Evolutionary conservation across 345 rosid genomes (phyloP).

Genomic region (Fremontodendron californicum): DNA sequence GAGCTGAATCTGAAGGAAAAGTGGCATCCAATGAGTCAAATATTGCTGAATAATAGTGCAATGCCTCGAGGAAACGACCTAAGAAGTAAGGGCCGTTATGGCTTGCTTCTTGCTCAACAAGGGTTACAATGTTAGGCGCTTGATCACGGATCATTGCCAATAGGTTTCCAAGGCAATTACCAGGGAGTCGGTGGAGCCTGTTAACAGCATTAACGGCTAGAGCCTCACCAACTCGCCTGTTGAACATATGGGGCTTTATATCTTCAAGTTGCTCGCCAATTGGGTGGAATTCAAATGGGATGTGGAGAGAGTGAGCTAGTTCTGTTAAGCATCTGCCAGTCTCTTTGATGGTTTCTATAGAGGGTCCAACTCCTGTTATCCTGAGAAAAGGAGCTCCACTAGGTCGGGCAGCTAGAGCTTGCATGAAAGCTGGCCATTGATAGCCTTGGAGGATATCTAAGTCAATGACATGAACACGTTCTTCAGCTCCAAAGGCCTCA

Average conservation of each 20-base stretch:
- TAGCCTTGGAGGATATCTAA: conserved; percentile 68
- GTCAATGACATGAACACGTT: conserved; percentile 68
- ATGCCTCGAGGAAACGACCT: conserved; percentile 65
- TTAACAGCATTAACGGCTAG: conserved; percentile 52
- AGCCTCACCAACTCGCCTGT: conserved; percentile 61
- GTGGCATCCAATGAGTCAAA: conserved; percentile 65
- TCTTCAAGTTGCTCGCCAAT: conserved; percentile 54
- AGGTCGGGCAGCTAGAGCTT: conserved; percentile 58
- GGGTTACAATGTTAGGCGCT: conserved; percentile 59
- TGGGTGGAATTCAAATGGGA: conserved; percentile 58
- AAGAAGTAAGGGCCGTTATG: conserved; percentile 61
- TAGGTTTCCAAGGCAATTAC: conserved; percentile 38
- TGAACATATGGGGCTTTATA: conserved; percentile 61
- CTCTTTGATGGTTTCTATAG: conserved; percentile 40
- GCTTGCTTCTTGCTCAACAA: conserved; percentile 69
- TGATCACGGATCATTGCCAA: conserved; percentile 59
- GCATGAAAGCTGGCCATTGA: conserved; percentile 85
- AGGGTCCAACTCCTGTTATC: conserved; percentile 53
- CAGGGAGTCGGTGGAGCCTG: conserved; percentile 51
- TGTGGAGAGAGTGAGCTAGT: conserved; percentile 59
- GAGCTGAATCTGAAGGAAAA: conserved; percentile 50
- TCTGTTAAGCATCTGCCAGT: conserved; percentile 60
- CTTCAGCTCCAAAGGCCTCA: conserved; percentile 65
- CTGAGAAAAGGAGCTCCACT: conserved; percentile 57
- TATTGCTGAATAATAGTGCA: conserved; percentile 60